Conservation (phyloP, 805 yeast genomes). For the Starmera dryadoides region DNA sequence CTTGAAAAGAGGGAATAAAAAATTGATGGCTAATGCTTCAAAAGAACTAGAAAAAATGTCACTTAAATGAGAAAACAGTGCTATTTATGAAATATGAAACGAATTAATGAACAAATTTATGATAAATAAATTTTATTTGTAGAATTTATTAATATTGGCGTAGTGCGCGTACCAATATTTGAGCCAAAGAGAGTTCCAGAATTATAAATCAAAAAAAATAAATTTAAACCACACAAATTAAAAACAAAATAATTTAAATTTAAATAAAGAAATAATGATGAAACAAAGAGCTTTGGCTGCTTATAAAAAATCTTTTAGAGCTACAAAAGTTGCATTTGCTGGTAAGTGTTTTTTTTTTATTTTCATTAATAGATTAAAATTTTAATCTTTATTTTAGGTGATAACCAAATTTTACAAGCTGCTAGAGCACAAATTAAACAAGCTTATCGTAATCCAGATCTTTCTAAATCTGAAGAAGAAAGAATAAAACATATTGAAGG, state of each 20-base stretch:
- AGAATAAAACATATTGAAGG: conserved; percentile 55
- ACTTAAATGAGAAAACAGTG: not conserved
- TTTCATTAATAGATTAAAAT: not conserved
- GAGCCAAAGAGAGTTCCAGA: no score
- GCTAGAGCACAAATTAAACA: conserved; percentile 54
- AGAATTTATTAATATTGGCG: no score
- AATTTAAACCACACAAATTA: no score
- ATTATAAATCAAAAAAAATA: no score
- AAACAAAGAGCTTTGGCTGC: conserved; percentile 36
- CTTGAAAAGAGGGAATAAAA: conserved; percentile 12
- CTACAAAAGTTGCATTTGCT: conserved; percentile 54
- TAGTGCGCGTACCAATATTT: no score
- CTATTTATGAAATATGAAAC: no score
- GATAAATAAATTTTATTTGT: no score
- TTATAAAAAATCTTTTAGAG: conserved; percentile 60
- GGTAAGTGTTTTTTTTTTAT: conserved; percentile 14
- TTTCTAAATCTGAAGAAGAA: conserved; percentile 38
- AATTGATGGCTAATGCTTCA: conserved; percentile 16
- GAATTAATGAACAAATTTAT: no score
- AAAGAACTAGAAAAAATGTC: conserved; percentile 20
- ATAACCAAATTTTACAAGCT: conserved; percentile 39
- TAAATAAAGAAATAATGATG: not conserved
- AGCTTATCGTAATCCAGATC: conserved; percentile 45
- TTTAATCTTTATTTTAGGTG: conserved; percentile 18
- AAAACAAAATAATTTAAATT: not conserved